These are phyloP conservation scores for Ophiocytium majus DNA, from an alignment of 352 stramenopile species.

Conservation along the genomic window DNA sequence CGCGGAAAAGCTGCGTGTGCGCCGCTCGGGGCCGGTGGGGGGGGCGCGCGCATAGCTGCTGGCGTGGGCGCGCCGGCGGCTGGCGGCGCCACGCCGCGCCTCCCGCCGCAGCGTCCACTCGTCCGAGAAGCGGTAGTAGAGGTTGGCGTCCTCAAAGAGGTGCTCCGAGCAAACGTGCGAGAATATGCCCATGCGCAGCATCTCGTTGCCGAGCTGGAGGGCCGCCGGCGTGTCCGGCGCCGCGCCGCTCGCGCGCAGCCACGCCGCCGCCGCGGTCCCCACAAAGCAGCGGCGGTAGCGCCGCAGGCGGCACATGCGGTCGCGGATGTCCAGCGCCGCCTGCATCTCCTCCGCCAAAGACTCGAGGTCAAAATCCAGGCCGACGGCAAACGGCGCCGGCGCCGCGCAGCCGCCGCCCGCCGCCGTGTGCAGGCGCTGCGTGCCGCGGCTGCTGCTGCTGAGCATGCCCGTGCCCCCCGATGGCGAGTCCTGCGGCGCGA, in stretches of 20 bases:
- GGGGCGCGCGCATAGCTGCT: not conserved
- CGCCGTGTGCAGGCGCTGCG: not conserved
- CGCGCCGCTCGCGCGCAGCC: conserved; percentile 42
- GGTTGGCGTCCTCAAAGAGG: conserved; percentile 5
- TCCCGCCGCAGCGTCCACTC: not conserved
- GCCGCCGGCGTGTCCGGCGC: conserved; percentile 27
- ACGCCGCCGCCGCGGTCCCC: conserved; percentile 38
- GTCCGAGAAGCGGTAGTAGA: conserved; percentile 22
- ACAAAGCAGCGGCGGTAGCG: conserved; percentile 50
- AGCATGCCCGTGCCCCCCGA: no score
- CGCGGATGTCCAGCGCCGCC: conserved; percentile 31
- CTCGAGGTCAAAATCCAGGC: not conserved
- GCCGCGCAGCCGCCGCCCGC: no score
- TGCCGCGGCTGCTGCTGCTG: not conserved
- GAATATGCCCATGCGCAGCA: conserved; percentile 47
- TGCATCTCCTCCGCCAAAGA: conserved; percentile 40
- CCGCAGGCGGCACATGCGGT: conserved; percentile 41
- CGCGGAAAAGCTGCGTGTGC: not conserved
- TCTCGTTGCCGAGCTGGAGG: conserved; percentile 49
- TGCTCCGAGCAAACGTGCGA: conserved; percentile 35
- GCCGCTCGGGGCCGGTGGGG: not conserved
- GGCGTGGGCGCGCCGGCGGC: not conserved
- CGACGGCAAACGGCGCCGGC: not conserved
- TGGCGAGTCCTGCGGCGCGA: not conserved
- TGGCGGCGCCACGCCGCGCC: not conserved